Evolutionary conservation across 1,284 basidiomycete genomes (phyloP).

Genomic region (Mycena citricolor): DNA sequence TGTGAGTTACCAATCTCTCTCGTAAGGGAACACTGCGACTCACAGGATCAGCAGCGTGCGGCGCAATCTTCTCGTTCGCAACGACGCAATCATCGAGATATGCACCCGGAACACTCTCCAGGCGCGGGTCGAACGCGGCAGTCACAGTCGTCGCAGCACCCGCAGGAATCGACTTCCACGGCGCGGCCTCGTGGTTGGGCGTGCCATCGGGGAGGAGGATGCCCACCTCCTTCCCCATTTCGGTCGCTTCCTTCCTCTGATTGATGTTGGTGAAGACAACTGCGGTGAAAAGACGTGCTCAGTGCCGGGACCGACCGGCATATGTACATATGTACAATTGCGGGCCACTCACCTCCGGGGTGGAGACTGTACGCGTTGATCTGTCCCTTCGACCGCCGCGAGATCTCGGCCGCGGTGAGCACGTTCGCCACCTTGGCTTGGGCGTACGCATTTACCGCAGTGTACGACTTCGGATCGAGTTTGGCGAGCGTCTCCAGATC

Average conservation of each 20-base stretch:
- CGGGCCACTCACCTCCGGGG: constrained; percentile 10
- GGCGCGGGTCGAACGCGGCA: constrained; percentile 11
- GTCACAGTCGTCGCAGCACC: constrained; percentile 4
- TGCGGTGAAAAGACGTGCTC: background rate
- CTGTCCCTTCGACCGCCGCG: background rate
- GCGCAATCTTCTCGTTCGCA: constrained; percentile 1
- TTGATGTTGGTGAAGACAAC: constrained; percentile 5
- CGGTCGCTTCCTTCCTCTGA: background rate
- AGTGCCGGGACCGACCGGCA: background rate
- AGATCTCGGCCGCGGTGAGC: constrained; percentile 8
- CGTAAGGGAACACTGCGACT: background rate
- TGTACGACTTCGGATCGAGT: background rate
- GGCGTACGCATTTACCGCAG: constrained; percentile 1
- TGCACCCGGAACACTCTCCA: constrained; percentile 6
- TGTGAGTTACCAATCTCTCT: too few relatives aligned
- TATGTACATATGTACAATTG: background rate
- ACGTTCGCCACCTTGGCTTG: constrained; percentile 8
- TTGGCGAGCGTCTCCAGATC: background rate
- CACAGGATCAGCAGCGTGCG: constrained; percentile 4
- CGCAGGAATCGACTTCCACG: constrained; percentile 1
- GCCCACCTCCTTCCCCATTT: background rate
- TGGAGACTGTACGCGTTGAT: constrained; percentile 3
- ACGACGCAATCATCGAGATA: constrained; percentile 1
- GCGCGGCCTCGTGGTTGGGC: background rate
- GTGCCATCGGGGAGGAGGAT: background rate